phyloP scores from a whole-genome alignment of 1,284 basidiomycete species.

The Ustilago xerochloae region DNA sequence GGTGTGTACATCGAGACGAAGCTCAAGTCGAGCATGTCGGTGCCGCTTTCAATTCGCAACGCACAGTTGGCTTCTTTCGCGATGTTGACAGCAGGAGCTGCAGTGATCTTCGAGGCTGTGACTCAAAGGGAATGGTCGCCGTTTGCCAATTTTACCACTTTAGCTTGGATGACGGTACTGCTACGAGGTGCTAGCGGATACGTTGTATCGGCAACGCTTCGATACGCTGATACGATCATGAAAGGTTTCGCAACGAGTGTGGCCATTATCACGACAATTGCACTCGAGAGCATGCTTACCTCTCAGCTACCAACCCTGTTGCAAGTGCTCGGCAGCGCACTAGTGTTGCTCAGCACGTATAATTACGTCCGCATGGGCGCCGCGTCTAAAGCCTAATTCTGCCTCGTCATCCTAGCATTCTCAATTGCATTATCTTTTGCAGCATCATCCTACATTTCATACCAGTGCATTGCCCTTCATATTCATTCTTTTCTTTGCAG shows the following conservation, averaged over 20 bases:
- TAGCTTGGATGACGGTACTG: constrained; percentile 36
- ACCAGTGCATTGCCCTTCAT: too few species aligned
- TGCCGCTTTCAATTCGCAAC: constrained; percentile 37
- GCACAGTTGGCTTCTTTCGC: constrained; percentile 38
- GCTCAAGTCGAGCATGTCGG: constrained; percentile 39
- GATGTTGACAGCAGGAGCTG: constrained; percentile 17
- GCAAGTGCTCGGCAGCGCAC: constrained; percentile 23
- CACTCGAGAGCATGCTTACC: constrained; percentile 22
- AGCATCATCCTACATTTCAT: too few species aligned
- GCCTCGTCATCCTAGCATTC: too few species aligned
- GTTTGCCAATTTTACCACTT: constrained; percentile 17
- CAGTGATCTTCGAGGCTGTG: constrained; percentile 18
- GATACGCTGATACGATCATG: constrained; percentile 46
- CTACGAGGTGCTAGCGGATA: constrained; percentile 31
- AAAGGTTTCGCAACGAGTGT: constrained; percentile 45
- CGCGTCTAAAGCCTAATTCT: neutral
- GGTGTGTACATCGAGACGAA: constrained; percentile 41
- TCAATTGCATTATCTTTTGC: too few species aligned
- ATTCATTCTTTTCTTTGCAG: too few species aligned
- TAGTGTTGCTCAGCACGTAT: constrained; percentile 38
- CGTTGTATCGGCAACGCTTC: constrained; percentile 32
- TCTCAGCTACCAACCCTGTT: constrained; percentile 6
- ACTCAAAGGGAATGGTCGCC: constrained; percentile 11
- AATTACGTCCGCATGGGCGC: constrained; percentile 17
- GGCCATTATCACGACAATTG: constrained; percentile 41